Conservation (phyloP, 768 basidiomycete genomes). For the Coprinopsis sp. region DNA sequence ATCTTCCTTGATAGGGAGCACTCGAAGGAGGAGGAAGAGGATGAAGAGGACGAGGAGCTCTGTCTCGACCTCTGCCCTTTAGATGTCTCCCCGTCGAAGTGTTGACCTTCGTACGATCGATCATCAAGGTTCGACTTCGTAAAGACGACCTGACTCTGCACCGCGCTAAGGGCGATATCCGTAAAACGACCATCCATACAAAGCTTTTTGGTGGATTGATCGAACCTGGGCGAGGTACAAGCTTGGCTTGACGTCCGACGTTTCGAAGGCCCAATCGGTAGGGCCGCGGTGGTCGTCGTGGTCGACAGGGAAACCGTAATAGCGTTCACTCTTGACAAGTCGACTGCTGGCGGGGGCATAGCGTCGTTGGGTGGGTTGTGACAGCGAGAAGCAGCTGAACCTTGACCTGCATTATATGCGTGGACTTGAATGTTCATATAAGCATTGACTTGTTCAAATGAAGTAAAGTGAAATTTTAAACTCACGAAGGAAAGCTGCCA, state of each 20-base stretch:
- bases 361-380: slow-evolving; percentile 1
- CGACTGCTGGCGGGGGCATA: slow-evolving; percentile 5
- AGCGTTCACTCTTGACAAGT: slow-evolving; percentile 10
- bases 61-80: slow-evolving; percentile 1
- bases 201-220: slow-evolving; percentile 2
- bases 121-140: not conserved
- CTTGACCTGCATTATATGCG: slow-evolving; percentile 5
- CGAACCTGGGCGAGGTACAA: not conserved
- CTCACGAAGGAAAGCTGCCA: slow-evolving; percentile 25
- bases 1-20: slow-evolving; percentile 2
- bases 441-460: slow-evolving; percentile 4
- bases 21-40: slow-evolving; percentile 7
- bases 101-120: not conserved
- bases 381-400: not conserved
- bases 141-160: slow-evolving; percentile 5
- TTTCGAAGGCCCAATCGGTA: slow-evolving; percentile 2
- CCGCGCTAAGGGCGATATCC: slow-evolving; percentile 7
- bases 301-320: slow-evolving; percentile 10
- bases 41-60: slow-evolving; percentile 5
- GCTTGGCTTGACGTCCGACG: not conserved
- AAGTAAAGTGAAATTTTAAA: slow-evolving; percentile 8
- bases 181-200: slow-evolving; percentile 1
- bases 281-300: slow-evolving; percentile 1
- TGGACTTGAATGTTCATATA: slow-evolving; percentile 1
- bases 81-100: not conserved